Base-by-base conservation (phyloP, 805 yeast genomes). In the Saturnispora silvae region DNA sequence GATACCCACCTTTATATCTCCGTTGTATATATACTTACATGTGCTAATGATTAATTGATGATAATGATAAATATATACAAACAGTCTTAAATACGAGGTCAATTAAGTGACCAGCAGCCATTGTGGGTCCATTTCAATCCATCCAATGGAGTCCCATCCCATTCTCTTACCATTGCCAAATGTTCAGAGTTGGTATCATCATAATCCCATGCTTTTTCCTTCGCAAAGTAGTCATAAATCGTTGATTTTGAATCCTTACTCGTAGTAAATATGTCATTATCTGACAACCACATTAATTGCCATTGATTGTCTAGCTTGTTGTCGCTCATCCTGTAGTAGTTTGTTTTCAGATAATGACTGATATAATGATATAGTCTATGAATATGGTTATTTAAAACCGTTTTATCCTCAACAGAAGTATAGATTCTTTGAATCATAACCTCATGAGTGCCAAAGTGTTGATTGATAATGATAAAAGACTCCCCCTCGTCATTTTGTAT, bases 121-220 rank as follows among this genome's bases (percentile, higher is more conserved):
- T 28, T 33, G 5, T 17, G 17, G 11, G 22, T 24, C 35, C 29
- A 33, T 26, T 33, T 33, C 9, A 33, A 11, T 3, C 11, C 9
- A 5, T 33, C 20, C 5, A 24, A 16, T 19, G 11, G 11, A 10
- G 9, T 15, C 16, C 20, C 35, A 6, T 16, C 19, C 28, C 29
- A 24, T 22, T 33, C 29, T 23, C 35, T 24, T 8, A 24, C 7
- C 35, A 33, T 33, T 18, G 35, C 22, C 15, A 24, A 33, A 33
- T 17, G 13, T n/a, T 24, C 28, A 9, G 22, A 17, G 9, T 24
- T 33, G 13, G 35, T 17, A 10, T 23, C 22, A 33, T 33, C 35
- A 11, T n/a, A 33, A 16, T 3, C 23, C 35, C 30, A 33, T 7
- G 24, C 18, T 14, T 25, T 24, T 4, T 15, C n/a, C 13, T 33